These are phyloP conservation scores for Neofusicoccum laricinum DNA, from an alignment of 2,329 filamentous ascomycete species.

Conservation along the genomic window DNA sequence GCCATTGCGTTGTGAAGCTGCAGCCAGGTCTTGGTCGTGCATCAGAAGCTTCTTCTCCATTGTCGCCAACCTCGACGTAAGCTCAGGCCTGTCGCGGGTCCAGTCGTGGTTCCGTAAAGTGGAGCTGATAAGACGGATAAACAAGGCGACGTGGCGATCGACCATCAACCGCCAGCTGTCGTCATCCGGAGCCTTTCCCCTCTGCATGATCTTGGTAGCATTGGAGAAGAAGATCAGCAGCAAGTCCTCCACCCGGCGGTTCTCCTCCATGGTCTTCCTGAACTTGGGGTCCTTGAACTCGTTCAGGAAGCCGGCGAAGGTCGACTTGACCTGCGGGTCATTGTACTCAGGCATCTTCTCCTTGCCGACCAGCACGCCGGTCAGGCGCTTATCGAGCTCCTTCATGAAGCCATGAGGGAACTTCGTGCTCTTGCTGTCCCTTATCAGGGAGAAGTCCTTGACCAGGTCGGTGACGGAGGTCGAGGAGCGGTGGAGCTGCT, in stretches of 20 bases:
- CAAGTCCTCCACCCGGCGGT: constrained; percentile 86
- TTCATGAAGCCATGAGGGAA: constrained; percentile 70
- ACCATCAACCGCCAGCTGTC: constrained; percentile 89
- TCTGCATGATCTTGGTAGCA: constrained; percentile 85
- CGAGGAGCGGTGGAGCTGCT: constrained; percentile 65
- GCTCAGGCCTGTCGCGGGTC: constrained; percentile 78
- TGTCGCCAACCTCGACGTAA: constrained; percentile 72
- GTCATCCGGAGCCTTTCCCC: constrained; percentile 72
- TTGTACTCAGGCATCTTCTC: constrained; percentile 86
- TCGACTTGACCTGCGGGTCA: constrained; percentile 86
- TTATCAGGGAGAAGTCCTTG: constrained; percentile 73
- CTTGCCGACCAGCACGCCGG: constrained; percentile 74
- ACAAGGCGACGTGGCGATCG: constrained; percentile 90
- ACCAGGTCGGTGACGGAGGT: constrained; percentile 77
- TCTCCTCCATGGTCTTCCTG: constrained; percentile 88
- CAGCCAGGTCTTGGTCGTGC: constrained; percentile 84
- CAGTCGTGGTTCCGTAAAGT: constrained; percentile 82
- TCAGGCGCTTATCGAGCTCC: constrained; percentile 73
- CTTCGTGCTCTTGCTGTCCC: constrained; percentile 66
- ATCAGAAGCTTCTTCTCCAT: constrained; percentile 92
- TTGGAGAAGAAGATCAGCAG: constrained; percentile 95
- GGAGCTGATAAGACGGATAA: constrained; percentile 79
- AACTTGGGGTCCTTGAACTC: constrained; percentile 87
- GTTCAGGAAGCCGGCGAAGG: constrained; percentile 92
- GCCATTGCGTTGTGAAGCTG: constrained; percentile 56